phyloP scores from a whole-genome alignment of 2,329 filamentous ascomycete genomes.

The Thyridium curvatum region DNA sequence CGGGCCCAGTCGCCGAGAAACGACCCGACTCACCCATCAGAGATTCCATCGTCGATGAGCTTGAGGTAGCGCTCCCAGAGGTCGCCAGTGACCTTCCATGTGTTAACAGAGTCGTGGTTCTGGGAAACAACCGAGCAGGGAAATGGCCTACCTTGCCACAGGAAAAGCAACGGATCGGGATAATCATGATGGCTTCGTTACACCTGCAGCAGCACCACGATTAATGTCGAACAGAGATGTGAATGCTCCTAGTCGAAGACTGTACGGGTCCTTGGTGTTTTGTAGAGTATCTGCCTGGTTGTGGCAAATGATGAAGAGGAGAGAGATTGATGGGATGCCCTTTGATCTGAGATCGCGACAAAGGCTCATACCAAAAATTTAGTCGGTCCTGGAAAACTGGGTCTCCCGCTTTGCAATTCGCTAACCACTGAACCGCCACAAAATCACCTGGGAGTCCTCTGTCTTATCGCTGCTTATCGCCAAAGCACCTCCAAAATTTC shows the following conservation, averaged over 20 bases:
- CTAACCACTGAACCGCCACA: no score
- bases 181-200: slow-evolving; percentile 70
- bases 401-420: no score
- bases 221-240: no score
- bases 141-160: slow-evolving; percentile 80
- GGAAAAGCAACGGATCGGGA: slow-evolving; percentile 96
- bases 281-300: no score
- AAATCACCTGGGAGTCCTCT: not conserved
- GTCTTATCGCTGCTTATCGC: slow-evolving; percentile 6
- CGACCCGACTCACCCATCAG: slow-evolving; percentile 58
- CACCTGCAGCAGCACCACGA: no score
- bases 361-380: no score
- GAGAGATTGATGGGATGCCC: not conserved
- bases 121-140: not conserved
- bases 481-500: slow-evolving; percentile 5
- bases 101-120: slow-evolving; percentile 20
- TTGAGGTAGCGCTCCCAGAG: slow-evolving; percentile 95
- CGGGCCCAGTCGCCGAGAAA: not conserved
- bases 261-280: no score
- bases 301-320: no score
- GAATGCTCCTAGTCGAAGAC: no score
- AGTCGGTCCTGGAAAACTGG: no score
- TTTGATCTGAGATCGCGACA: no score
- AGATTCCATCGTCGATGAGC: slow-evolving; percentile 71
- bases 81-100: slow-evolving; percentile 79